These are phyloP conservation scores for Pyricularia pennisetigena DNA, from an alignment of 2,329 filamentous ascomycete genomes.

Conservation along the genomic window DNA sequence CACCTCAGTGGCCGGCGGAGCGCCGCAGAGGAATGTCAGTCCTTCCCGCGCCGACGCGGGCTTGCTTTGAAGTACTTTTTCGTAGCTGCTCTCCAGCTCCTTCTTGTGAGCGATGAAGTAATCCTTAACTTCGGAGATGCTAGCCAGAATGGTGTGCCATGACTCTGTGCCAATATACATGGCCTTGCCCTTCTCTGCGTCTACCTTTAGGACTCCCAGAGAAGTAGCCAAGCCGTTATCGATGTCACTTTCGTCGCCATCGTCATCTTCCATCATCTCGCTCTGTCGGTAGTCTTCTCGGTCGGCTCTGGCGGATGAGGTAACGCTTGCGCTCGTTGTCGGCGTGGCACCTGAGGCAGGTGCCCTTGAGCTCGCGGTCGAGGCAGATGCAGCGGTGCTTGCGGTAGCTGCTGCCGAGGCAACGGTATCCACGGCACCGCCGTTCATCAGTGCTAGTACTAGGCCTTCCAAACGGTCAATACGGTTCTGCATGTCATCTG, in stretches of 20 bases:
- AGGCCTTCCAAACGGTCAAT: conserved; percentile 91
- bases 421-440: conserved; percentile 48
- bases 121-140: conserved; percentile 87
- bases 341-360: not conserved
- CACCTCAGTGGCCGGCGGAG: conserved; percentile 57
- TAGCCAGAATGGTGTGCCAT: conserved; percentile 70
- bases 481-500: conserved; percentile 97
- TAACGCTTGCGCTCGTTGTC: conserved; percentile 27
- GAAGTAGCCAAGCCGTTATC: conserved; percentile 62
- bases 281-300: conserved; percentile 30
- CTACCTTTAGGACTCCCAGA: conserved; percentile 74
- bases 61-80: conserved; percentile 63
- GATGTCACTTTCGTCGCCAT: conserved; percentile 57
- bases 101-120: conserved; percentile 84
- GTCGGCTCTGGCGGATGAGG: conserved; percentile 38
- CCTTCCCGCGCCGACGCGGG: conserved; percentile 50
- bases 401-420: conserved; percentile 23
- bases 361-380: conserved; percentile 13
- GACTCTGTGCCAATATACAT: conserved; percentile 77
- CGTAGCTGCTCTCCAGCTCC: conserved; percentile 73
- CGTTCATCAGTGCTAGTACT: conserved; percentile 90
- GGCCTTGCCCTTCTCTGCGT: conserved; percentile 65
- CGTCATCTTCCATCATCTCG: conserved; percentile 33
- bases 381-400: conserved; percentile 13
- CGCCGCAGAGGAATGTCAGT: conserved; percentile 71